Conservation (phyloP, 345 rosid species). For the Diplotaxis tenuifolia region DNA sequence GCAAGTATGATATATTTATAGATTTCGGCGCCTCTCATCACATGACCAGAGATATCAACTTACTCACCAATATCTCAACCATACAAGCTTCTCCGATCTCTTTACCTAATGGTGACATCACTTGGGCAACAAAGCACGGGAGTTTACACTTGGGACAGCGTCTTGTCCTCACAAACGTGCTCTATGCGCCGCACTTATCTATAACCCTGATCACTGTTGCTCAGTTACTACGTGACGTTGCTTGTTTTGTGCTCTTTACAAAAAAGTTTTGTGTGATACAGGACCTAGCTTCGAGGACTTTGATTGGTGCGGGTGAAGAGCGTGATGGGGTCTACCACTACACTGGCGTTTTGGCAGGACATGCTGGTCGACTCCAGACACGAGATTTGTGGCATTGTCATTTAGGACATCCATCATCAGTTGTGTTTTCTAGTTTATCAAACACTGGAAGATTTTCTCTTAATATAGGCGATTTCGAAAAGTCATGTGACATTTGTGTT, state of each 20-base stretch:
- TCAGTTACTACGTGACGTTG: not conserved
- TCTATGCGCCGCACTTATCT: not conserved
- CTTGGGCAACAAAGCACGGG: not conserved
- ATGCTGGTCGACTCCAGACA: too few relatives aligned
- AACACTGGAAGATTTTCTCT: too few relatives aligned
- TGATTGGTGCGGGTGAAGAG: not conserved
- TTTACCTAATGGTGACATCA: not conserved
- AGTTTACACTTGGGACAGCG: not conserved
- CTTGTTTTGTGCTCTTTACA: not conserved
- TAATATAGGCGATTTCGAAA: too few relatives aligned
- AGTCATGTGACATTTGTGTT: too few relatives aligned
- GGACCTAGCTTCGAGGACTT: not conserved
- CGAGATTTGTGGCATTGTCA: too few relatives aligned
- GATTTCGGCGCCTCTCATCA: not conserved
- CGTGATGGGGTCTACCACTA: slow-evolving; percentile 6
- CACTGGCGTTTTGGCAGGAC: too few relatives aligned
- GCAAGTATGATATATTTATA: not conserved
- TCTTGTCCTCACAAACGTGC: not conserved
- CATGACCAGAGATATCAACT: not conserved
- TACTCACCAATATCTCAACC: not conserved
- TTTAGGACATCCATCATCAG: too few relatives aligned
- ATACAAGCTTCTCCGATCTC: not conserved
- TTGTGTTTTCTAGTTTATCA: too few relatives aligned
- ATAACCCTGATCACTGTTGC: not conserved
- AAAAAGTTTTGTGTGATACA: not conserved